Conservation (phyloP, 2,329 filamentous ascomycete genomes). For the Fusarium illudens region DNA sequence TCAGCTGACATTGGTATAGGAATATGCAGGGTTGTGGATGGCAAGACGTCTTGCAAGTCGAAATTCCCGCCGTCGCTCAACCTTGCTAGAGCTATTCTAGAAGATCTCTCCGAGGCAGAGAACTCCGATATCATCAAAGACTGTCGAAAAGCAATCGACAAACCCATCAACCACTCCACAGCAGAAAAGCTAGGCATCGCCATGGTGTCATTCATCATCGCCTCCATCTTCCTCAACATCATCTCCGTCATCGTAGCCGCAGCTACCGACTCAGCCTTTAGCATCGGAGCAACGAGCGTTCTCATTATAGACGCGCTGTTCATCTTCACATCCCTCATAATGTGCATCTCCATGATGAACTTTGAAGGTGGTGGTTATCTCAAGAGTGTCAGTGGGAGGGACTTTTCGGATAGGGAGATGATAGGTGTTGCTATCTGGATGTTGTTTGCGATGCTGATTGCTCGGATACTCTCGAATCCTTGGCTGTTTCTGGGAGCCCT, state of each 20-base stretch:
- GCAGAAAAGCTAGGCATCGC: constrained; percentile 15
- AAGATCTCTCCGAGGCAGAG: constrained; percentile 17
- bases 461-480: constrained; percentile 15
- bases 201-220: constrained; percentile 24
- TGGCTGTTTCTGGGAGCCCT: constrained; percentile 1
- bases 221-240: constrained; percentile 21
- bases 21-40: constrained; percentile 17
- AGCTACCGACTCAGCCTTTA: background rate
- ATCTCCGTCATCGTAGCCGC: constrained; percentile 16
- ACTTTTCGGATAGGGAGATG: constrained; percentile 32
- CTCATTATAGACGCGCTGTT: constrained; percentile 20
- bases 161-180: constrained; percentile 8
- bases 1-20: background rate
- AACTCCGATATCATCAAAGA: background rate
- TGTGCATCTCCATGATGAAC: constrained; percentile 34
- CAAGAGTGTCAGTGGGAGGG: background rate
- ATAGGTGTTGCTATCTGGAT: constrained; percentile 31
- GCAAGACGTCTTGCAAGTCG: constrained; percentile 9
- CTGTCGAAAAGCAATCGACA: constrained; percentile 20
- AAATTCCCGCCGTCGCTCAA: constrained; percentile 31
- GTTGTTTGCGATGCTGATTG: constrained; percentile 26
- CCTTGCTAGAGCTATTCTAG: constrained; percentile 19
- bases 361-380: constrained; percentile 32
- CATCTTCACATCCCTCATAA: constrained; percentile 24
- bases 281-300: background rate